A percentile compares a stretch with the other conserved stretches of the same genome.
phyloP scores from a whole-genome alignment of 768 basidiomycete genomes.

The Mycena latifolia region DNA sequence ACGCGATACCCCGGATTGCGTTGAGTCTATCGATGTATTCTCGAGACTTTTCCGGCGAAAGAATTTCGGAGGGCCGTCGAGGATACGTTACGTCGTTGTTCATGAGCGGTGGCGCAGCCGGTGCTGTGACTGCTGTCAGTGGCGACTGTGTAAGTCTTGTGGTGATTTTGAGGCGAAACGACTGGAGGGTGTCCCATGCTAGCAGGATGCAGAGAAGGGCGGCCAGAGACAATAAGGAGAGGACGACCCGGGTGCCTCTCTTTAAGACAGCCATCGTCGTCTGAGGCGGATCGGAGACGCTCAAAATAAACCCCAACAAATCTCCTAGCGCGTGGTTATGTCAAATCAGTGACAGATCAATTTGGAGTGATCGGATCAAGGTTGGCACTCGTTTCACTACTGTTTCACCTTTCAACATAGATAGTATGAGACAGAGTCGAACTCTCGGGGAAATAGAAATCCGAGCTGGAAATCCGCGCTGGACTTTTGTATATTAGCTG shows the following conservation, averaged over 20 bases:
- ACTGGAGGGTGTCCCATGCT: slow-evolving; percentile 6
- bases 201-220: slow-evolving; percentile 6
- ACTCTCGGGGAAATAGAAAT: no score
- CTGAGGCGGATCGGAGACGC: no score
- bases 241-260: not conserved
- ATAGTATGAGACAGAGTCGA: no score
- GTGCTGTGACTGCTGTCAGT: not conserved
- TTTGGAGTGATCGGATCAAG: no score
- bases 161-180: not conserved
- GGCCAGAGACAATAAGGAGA: not conserved
- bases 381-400: no score
- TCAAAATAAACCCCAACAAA: no score
- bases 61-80: not conserved
- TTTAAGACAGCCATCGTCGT: no score
- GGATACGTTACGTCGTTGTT: slow-evolving; percentile 24
- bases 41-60: slow-evolving; percentile 8
- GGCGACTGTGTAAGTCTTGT: not conserved
- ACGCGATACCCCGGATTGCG: slow-evolving; percentile 13
- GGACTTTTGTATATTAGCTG: no score
- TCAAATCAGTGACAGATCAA: no score
- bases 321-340: no score
- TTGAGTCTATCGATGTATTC: slow-evolving; percentile 18
- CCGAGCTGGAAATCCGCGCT: no score
- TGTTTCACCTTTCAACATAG: no score
- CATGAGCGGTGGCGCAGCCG: not conserved